Percentiles rank a stretch among this genome's conserved stretches.
Evolutionary conservation across 2,329 filamentous ascomycete genomes (phyloP).

Genomic region (Beauveria sp.): DNA sequence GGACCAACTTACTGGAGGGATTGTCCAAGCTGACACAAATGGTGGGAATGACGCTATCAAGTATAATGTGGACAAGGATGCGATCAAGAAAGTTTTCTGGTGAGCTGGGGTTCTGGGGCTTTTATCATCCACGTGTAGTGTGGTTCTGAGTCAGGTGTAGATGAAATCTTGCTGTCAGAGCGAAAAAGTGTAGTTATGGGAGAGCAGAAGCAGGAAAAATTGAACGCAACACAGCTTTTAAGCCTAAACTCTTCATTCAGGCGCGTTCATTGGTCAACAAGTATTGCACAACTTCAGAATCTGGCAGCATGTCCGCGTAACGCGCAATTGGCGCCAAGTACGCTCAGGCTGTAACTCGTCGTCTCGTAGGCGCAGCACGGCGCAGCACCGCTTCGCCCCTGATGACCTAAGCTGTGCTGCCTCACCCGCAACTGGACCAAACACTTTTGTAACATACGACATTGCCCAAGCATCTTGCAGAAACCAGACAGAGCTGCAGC

Average conservation of each 20-base stretch:
- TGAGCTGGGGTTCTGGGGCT: neutral
- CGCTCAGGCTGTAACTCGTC: no score
- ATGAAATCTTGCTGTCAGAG: no score
- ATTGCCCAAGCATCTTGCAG: neutral
- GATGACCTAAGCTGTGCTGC: slow-evolving; percentile 7
- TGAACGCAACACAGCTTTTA: no score
- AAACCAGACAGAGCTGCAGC: neutral
- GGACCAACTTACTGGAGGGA: slow-evolving; percentile 25
- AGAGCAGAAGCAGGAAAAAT: no score
- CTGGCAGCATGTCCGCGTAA: no score
- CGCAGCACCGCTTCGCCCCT: slow-evolving; percentile 4
- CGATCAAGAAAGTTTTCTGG: neutral
- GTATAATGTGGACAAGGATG: neutral
- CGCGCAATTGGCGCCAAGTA: no score
- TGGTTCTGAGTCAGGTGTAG: no score
- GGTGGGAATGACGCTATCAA: neutral
- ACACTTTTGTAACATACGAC: neutral
- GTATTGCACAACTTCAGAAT: no score
- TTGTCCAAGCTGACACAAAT: slow-evolving; percentile 19
- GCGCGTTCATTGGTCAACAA: no score
- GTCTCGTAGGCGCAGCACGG: neutral
- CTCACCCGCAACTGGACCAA: neutral
- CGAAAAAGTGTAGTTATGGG: no score
- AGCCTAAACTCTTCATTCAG: no score
- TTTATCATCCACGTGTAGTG: no score